Evolutionary conservation across 2,329 filamentous ascomycete species (phyloP).

Genomic region (Colletotrichum gigasporum): DNA sequence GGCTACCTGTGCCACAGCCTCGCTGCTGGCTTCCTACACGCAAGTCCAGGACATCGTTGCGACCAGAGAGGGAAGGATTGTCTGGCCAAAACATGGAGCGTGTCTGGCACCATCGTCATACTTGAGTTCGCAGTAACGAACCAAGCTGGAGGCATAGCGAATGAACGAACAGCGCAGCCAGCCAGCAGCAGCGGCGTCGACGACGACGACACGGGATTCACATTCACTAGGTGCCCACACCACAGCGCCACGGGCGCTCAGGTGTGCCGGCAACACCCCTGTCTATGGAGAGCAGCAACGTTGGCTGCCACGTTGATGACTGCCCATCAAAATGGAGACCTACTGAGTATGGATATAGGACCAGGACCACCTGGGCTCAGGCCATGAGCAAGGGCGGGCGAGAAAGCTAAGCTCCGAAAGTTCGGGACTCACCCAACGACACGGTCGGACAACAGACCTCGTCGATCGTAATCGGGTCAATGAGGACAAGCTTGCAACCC

Average conservation of each 20-base stretch:
- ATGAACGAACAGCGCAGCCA: too few species aligned
- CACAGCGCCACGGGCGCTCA: constrained; percentile 6
- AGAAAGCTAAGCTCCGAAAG: constrained; percentile 6
- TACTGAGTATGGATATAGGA: too few species aligned
- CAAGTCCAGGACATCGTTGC: too few species aligned
- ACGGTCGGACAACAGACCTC: constrained; percentile 6
- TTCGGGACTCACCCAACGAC: constrained; percentile 11
- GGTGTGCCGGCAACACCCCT: neutral
- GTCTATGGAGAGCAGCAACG: neutral
- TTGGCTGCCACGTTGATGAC: constrained; percentile 25
- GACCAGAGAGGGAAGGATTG: too few species aligned
- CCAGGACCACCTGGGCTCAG: constrained; percentile 11
- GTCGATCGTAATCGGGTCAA: constrained; percentile 17
- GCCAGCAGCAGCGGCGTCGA: too few species aligned
- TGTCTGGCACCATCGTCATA: too few species aligned
- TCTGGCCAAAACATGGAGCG: too few species aligned
- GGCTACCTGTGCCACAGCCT: neutral
- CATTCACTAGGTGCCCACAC: neutral
- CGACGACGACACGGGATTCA: neutral
- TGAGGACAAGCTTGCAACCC: constrained; percentile 1
- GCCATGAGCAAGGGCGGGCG: constrained; percentile 1
- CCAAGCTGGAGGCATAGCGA: too few species aligned
- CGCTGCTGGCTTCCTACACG: neutral
- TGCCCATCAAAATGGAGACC: constrained; percentile 21
- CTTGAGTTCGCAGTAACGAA: too few species aligned